Percentiles rank a stretch among this genome's conserved stretches.
These are phyloP conservation scores for Cryptosporidium andersoni DNA, from an alignment of 169 alveolate species.

Conservation along the genomic window DNA sequence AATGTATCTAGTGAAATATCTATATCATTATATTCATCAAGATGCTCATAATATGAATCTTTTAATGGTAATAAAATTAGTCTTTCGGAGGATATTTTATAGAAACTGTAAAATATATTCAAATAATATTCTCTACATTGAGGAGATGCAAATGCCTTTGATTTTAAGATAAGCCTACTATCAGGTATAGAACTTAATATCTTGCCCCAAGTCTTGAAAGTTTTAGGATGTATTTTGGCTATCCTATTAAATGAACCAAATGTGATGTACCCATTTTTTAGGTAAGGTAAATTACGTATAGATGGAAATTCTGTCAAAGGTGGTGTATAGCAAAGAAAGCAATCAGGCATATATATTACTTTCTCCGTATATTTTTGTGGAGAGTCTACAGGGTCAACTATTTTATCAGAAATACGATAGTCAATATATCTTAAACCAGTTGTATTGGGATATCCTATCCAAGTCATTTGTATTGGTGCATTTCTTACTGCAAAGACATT, in stretches of 20 bases:
- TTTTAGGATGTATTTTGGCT: constrained; percentile 79
- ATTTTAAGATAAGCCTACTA: constrained; percentile 74
- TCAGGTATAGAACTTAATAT: constrained; percentile 77
- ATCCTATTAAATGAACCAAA: constrained; percentile 84
- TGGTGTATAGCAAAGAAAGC: constrained; percentile 79
- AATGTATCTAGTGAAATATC: constrained; percentile 80
- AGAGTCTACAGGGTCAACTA: constrained; percentile 74
- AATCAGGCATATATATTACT: constrained; percentile 78
- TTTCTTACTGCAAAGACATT: constrained; percentile 80
- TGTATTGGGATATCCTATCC: constrained; percentile 85
- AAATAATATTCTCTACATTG: constrained; percentile 23
- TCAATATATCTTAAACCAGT: constrained; percentile 82
- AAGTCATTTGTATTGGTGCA: constrained; percentile 78
- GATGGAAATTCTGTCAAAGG: constrained; percentile 68
- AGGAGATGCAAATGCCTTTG: constrained; percentile 72
- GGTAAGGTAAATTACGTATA: constrained; percentile 72
- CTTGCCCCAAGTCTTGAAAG: constrained; percentile 75
- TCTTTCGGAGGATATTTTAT: constrained; percentile 14
- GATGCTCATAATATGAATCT: constrained; percentile 30
- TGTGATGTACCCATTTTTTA: constrained; percentile 76
- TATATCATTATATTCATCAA: constrained; percentile 23
- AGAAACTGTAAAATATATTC: constrained; percentile 8
- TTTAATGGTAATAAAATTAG: constrained; percentile 20
- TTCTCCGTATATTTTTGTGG: constrained; percentile 74
- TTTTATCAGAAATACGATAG: constrained; percentile 79